Percentiles rank a stretch among this genome's conserved stretches.
These are phyloP conservation scores for Hydnomerulius pinastri DNA, from an alignment of 768 basidiomycete species.

Conservation along the genomic window DNA sequence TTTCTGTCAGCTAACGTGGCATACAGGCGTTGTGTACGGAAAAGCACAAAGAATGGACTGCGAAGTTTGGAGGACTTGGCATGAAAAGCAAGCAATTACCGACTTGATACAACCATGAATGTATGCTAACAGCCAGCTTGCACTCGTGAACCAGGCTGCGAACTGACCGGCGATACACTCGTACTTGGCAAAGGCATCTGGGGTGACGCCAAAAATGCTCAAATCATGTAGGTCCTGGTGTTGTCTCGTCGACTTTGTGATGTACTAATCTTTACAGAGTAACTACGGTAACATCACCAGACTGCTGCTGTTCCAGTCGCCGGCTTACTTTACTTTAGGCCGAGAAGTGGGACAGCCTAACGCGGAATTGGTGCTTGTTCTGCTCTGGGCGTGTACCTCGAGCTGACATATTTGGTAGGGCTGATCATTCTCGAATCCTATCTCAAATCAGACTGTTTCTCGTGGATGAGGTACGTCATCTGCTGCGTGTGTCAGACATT, in stretches of 20 bases:
- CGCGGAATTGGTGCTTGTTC: slow-evolving; percentile 72
- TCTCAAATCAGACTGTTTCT: slow-evolving; percentile 78
- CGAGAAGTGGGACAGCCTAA: slow-evolving; percentile 97
- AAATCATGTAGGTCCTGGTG: slow-evolving; percentile 67
- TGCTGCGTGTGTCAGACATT: background rate
- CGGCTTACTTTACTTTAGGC: slow-evolving; percentile 47
- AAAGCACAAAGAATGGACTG: slow-evolving; percentile 78
- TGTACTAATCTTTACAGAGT: slow-evolving; percentile 44
- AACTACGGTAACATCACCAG: slow-evolving; percentile 60
- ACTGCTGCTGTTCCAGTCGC: background rate
- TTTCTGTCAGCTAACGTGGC: background rate
- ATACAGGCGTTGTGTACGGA: slow-evolving; percentile 85
- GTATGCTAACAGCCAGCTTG: background rate
- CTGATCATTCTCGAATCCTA: slow-evolving; percentile 64
- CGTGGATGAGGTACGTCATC: slow-evolving; percentile 75
- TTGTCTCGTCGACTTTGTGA: slow-evolving; percentile 2
- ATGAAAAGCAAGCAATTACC: slow-evolving; percentile 60
- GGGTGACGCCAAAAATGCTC: slow-evolving; percentile 73
- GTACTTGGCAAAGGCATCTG: slow-evolving; percentile 63
- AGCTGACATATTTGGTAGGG: slow-evolving; percentile 39
- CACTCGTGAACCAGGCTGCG: slow-evolving; percentile 60
- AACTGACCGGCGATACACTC: slow-evolving; percentile 91
- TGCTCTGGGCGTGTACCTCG: background rate
- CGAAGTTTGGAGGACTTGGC: slow-evolving; percentile 75
- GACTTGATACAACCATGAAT: background rate